Base-by-base conservation (phyloP, 345 rosid species). In the Populus simonii region DNA sequence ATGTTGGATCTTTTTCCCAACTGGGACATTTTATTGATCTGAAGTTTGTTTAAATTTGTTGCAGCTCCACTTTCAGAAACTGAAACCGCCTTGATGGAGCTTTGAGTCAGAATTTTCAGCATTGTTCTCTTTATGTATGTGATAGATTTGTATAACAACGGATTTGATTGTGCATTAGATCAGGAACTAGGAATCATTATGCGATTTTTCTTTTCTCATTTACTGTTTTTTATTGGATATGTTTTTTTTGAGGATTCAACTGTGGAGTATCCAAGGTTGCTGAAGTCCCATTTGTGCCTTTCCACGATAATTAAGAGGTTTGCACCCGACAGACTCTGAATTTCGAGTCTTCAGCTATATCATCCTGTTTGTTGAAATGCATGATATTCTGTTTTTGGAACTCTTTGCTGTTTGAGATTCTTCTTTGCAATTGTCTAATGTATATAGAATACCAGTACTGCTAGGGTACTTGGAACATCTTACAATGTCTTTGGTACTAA, bases 11-110 rank as follows among this genome's bases (percentile, higher is more conserved):
- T 71, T 72, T 71, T 72, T 69, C 17, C 63, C 27, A 31, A 8
- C 74, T 22, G 5, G n/a, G 70, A 35, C 62, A 62, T 47, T 35
- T 8, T 63, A 33, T 23, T 45, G 43, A 43, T 53, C 73, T 74
- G 61, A 66, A 43, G 70, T 73, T 74, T 73, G 51, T 76, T 79
- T 66, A 13, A 71, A 81, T 45, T 41, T 81, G 70, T 71, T 84
- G 91, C 88, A 92, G 95, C 97, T 83, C 97, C 97, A 61, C 80
- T 92, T 12, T 91, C 95, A 65, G 97, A 92, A 86, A 92, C 92
- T 5, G 97, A 92, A 82, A 83, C 87, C 1, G 95, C 97, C 39
- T 82, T 92, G 84, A 89, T 92, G 94, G 94, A 92, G 73, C 90
- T 87, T 43, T 92, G 85, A 89, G 69, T n/a, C 39, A 66, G 33